Conservation (phyloP, 441 rosid species). For the Geranium incanum region DNA sequence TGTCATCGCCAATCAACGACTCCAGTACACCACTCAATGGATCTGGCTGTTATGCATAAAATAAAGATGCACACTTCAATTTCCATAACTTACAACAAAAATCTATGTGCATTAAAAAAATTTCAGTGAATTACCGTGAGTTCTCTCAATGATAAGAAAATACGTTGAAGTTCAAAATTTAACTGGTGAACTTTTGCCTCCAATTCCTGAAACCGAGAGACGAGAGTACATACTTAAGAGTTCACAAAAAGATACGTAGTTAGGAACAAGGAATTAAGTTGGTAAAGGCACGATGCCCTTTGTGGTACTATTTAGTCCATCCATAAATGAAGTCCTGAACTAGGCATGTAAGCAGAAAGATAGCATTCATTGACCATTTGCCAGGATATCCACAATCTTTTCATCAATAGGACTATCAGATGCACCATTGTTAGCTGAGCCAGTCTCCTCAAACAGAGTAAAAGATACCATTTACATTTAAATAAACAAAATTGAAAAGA, state of each 20-base stretch:
- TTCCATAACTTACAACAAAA: conserved; percentile 2
- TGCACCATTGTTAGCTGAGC: conserved; percentile 10
- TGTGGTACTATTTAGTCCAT: neutral
- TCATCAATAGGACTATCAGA: neutral
- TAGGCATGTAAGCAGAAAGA: neutral
- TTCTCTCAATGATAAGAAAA: conserved; percentile 80
- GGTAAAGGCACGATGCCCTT: conserved; percentile 4
- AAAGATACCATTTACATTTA: neutral
- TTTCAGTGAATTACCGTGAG: conserved; percentile 41
- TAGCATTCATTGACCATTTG: neutral
- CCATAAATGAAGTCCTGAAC: conserved; percentile 9
- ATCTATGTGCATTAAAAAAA: conserved; percentile 3
- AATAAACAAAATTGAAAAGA: neutral
- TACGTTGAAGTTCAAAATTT: conserved; percentile 74
- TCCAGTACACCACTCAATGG: conserved; percentile 73
- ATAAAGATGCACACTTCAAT: conserved; percentile 6
- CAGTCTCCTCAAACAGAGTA: neutral
- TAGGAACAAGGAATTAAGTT: conserved; percentile 5
- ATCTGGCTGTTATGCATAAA: conserved; percentile 52
- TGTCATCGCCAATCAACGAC: conserved; percentile 57
- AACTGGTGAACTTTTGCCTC: conserved; percentile 91
- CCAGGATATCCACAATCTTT: conserved; percentile 1
- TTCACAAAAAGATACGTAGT: conserved; percentile 12
- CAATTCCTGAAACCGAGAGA: conserved; percentile 49
- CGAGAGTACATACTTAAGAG: conserved; percentile 21